phyloP scores from a whole-genome alignment of 176 grass and related monocot species.

The Ensete ventricosum region DNA sequence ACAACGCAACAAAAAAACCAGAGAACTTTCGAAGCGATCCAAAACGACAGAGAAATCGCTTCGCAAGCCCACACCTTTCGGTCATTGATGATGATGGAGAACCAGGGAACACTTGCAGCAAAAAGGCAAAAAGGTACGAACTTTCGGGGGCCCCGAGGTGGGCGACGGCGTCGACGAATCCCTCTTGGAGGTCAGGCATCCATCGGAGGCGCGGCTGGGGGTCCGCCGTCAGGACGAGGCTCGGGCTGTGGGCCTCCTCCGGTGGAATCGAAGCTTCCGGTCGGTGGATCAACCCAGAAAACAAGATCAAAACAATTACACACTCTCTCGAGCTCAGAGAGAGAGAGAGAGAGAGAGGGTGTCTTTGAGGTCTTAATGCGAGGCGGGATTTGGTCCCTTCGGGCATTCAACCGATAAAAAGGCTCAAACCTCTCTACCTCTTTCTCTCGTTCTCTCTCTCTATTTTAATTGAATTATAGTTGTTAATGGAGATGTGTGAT shows the following conservation, averaged over 20 bases:
- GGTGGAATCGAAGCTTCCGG: slow-evolving; percentile 10
- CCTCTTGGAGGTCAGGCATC: slow-evolving; percentile 96
- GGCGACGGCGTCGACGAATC: slow-evolving; percentile 93
- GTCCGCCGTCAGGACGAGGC: slow-evolving; percentile 83
- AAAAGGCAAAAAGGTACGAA: slow-evolving; percentile 23
- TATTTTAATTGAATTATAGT: neutral
- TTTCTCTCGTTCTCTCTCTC: neutral
- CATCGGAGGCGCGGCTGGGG: slow-evolving; percentile 85
- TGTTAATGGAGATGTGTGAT: slow-evolving; percentile 6
- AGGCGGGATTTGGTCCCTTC: neutral
- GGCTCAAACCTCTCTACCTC: neutral
- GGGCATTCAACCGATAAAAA: neutral
- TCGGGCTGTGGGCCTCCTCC: slow-evolving; percentile 37
- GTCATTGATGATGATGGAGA: neutral
- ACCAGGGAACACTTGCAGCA: neutral
- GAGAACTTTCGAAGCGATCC: neutral
- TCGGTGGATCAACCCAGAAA: slow-evolving; percentile 1
- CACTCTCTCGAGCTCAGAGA: neutral
- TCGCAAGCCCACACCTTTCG: neutral
- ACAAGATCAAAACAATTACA: slow-evolving; percentile 8
- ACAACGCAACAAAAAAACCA: neutral
- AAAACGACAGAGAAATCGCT: neutral
- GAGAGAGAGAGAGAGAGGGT: neutral
- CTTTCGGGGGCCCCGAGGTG: slow-evolving; percentile 97
- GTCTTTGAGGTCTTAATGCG: neutral